Base-by-base conservation (phyloP, 2,329 filamentous ascomycete genomes). In the Aureobasidium subglaciale region DNA sequence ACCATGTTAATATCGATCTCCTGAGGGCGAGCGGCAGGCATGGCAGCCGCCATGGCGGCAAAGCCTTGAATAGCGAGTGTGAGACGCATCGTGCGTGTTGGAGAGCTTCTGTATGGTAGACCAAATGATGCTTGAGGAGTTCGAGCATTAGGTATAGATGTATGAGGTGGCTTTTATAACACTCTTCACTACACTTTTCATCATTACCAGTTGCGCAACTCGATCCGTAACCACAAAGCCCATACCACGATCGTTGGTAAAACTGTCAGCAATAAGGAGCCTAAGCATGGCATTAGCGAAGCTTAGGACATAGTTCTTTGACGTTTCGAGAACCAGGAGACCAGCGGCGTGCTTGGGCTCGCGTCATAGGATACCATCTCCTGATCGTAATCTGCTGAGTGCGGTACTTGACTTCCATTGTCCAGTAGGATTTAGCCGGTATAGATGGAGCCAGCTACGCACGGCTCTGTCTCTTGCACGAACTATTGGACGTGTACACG, bases 11-110 rank as follows among this genome's bases (percentile, higher is more conserved):
- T 32, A 34, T 59, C 53, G 11, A 62, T 62, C 30, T 59, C 56
- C 27, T 59, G 59, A 27, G 60, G 61, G 34, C 61, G 63, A 30
- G 62, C 60, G 24, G 61, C 55, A 32, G 62, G 62, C 22, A 61
- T 45, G 22, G 60, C 62, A 35, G 38, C 37, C 16, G 58, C 60
- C 54, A 32, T 42, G 22, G 22, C 48, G 20, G 48, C 48, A 22
- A 52, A 52, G 25, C 32, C 48, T 40, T 29, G 48, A 1, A 52
- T 27, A 40, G 22, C 48, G 35, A 52, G 48, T 38, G 48, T 52
- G 22, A 20, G 2, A 38, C 48, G 48, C 48, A 52, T 52, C 29
- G 29, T 48, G 24, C 29, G 29, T 48, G 24, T 24, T 20, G 16
- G 25, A 48, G 18, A 35, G 15, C 22, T 35, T 35, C 45, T 34